Percentiles rank a stretch among this genome's conserved stretches.
These are phyloP conservation scores for Calvatia gigantea DNA, from an alignment of 768 basidiomycete species.

Conservation along the genomic window DNA sequence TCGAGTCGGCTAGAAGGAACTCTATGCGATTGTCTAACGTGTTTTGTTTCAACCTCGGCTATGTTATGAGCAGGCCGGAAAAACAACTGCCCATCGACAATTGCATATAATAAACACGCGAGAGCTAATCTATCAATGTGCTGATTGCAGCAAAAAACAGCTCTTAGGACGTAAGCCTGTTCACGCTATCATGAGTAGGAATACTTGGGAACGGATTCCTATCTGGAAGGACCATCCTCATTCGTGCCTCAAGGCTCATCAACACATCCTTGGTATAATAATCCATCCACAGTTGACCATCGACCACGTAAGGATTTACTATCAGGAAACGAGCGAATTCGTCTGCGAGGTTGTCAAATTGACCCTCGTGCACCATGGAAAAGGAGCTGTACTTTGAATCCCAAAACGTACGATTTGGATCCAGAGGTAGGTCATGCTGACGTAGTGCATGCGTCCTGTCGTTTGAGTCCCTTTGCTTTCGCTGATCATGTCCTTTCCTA, in stretches of 20 bases:
- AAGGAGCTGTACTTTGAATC: slow-evolving; percentile 32
- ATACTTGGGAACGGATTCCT: slow-evolving; percentile 40
- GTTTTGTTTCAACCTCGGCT: no score
- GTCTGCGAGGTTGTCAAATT: slow-evolving; percentile 9
- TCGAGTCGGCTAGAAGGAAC: slow-evolving; percentile 51
- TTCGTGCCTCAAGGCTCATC: slow-evolving; percentile 38
- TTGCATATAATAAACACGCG: no score
- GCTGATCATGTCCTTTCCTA: slow-evolving; percentile 39
- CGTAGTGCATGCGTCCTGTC: slow-evolving; percentile 34
- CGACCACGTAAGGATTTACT: slow-evolving; percentile 37
- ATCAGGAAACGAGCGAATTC: slow-evolving; percentile 36
- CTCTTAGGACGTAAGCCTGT: neutral
- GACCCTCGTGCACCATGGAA: neutral
- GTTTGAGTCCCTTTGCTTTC: slow-evolving; percentile 32
- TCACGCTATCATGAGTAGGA: slow-evolving; percentile 26
- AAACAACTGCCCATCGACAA: no score
- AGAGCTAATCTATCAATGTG: neutral
- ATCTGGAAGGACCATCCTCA: slow-evolving; percentile 41
- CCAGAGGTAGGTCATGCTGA: slow-evolving; percentile 52
- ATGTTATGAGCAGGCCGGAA: no score
- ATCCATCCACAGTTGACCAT: slow-evolving; percentile 38
- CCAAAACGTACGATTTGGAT: slow-evolving; percentile 47
- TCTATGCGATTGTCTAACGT: neutral
- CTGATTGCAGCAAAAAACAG: neutral
- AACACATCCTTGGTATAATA: slow-evolving; percentile 41